Conservation (phyloP, 345 rosid genomes). For the Syzygium aromaticum region DNA sequence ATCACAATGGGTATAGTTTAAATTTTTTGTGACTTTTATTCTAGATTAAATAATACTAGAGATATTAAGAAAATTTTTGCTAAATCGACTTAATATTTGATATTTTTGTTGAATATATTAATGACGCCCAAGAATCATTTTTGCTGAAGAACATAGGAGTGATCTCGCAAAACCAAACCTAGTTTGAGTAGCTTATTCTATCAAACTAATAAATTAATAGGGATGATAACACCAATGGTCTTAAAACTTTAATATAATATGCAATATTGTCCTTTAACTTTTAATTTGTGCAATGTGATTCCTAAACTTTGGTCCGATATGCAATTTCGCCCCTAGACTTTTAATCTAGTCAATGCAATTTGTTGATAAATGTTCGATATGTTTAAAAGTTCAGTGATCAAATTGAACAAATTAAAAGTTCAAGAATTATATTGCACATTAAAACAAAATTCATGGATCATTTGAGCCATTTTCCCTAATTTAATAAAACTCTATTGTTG, state of each 20-base stretch:
- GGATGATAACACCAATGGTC: neutral
- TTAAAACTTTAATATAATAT: neutral
- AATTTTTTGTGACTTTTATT: too few relatives aligned
- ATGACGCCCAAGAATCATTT: neutral
- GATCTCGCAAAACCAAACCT: neutral
- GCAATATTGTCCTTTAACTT: rapidly evolving
- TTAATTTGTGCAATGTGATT: neutral
- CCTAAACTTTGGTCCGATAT: neutral
- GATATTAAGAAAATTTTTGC: neutral
- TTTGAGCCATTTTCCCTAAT: neutral
- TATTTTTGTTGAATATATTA: neutral
- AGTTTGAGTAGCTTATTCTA: neutral
- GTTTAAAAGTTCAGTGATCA: neutral
- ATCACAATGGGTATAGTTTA: too few relatives aligned
- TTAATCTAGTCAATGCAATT: neutral
- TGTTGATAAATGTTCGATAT: neutral
- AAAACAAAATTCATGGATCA: too few relatives aligned
- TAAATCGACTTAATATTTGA: neutral
- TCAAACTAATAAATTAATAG: neutral
- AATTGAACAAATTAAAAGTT: neutral
- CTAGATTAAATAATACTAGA: neutral
- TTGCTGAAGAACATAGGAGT: neutral
- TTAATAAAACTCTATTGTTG: rapidly evolving
- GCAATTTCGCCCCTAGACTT: rapidly evolving
- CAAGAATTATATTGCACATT: rapidly evolving